These are phyloP conservation scores for Yarrowia hollandica DNA, from an alignment of 805 yeast species.

Conservation along the genomic window DNA sequence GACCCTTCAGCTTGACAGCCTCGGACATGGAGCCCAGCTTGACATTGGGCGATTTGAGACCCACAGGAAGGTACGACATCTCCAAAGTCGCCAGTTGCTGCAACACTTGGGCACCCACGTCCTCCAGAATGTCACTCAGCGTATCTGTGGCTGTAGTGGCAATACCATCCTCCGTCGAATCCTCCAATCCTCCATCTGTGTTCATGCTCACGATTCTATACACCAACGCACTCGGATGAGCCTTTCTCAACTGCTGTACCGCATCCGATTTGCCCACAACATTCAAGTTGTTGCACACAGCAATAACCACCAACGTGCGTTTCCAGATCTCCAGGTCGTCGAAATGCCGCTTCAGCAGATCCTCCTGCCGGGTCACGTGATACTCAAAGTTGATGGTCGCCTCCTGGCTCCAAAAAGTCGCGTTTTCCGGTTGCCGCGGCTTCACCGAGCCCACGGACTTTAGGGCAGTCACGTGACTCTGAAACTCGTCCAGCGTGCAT, in stretches of 20 bases:
- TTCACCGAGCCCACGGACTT: constrained; percentile 9
- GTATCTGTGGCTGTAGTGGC: constrained; percentile 14
- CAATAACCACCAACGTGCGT: constrained; percentile 59
- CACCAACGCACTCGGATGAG: constrained; percentile 43
- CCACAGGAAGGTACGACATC: constrained; percentile 7
- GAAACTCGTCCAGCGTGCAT: constrained; percentile 4
- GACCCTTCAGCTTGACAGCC: constrained; percentile 5
- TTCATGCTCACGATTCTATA: constrained; percentile 1
- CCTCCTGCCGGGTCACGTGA: constrained; percentile 18
- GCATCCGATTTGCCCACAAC: too few species aligned
- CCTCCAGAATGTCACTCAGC: not conserved
- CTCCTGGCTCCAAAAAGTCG: not conserved
- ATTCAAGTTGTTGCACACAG: constrained; percentile 44
- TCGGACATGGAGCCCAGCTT: constrained; percentile 39
- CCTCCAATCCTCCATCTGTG: constrained; percentile 5
- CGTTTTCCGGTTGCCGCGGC: constrained; percentile 1
- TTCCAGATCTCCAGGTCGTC: constrained; percentile 91
- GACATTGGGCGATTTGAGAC: constrained; percentile 32
- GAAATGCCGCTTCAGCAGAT: constrained; percentile 38
- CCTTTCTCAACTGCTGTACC: constrained; percentile 38
- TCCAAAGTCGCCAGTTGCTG: constrained; percentile 16
- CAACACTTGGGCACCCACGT: not conserved
- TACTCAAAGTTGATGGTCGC: not conserved
- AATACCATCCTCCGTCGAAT: not conserved
- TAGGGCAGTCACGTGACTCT: not conserved